These are phyloP conservation scores for Corylus heterophylla DNA, from an alignment of 306 rosid species.

Conservation along the genomic window DNA sequence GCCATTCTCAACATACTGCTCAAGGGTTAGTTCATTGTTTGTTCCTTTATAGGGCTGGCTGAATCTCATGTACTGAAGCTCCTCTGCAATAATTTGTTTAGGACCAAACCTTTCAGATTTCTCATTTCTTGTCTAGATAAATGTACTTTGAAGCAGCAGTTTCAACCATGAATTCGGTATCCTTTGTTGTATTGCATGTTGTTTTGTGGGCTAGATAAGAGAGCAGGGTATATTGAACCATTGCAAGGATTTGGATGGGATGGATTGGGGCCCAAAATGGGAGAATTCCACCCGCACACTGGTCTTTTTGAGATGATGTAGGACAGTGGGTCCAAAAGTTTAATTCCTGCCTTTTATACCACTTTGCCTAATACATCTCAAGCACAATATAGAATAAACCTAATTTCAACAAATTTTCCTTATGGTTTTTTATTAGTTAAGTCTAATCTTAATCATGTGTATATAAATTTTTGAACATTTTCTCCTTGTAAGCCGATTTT, in stretches of 20 bases:
- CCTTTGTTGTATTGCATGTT: not conserved
- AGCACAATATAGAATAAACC: too few relatives aligned
- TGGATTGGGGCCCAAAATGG: not conserved
- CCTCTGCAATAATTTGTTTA: slow-evolving; percentile 19
- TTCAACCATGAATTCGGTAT: slow-evolving; percentile 12
- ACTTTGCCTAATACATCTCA: too few relatives aligned
- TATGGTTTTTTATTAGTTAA: too few relatives aligned
- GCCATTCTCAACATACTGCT: slow-evolving; percentile 56
- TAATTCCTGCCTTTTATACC: not conserved
- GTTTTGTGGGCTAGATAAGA: not conserved
- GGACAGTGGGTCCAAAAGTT: not conserved
- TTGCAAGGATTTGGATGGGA: not conserved
- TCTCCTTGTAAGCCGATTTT: too few relatives aligned
- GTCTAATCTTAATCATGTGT: too few relatives aligned
- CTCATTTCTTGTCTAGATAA: slow-evolving; percentile 20
- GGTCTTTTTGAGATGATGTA: too few relatives aligned
- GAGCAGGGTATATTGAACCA: not conserved
- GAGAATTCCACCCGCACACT: not conserved
- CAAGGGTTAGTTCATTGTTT: slow-evolving; percentile 35
- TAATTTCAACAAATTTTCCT: too few relatives aligned
- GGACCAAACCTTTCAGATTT: slow-evolving; percentile 11
- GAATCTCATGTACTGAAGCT: not conserved
- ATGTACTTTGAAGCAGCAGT: slow-evolving; percentile 27
- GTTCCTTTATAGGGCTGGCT: not conserved
- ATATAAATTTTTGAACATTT: too few relatives aligned